These are phyloP conservation scores for Boechera retrofracta DNA, from an alignment of 345 rosid species.

Conservation along the genomic window DNA sequence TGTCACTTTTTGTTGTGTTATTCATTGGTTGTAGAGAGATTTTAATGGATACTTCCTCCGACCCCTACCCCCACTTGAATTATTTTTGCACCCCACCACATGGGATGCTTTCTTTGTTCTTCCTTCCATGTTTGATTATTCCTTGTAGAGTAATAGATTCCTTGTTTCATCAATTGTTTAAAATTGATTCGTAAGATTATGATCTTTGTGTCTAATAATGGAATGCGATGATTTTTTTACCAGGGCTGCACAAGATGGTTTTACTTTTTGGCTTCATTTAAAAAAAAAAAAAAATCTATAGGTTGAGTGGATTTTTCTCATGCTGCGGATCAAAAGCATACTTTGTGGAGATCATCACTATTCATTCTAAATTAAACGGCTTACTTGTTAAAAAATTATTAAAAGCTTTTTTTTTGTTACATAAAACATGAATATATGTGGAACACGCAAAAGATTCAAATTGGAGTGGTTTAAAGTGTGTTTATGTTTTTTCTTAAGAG, in stretches of 20 bases:
- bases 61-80: slow-evolving; percentile 3
- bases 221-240: neutral
- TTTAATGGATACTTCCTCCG: neutral
- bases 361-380: neutral
- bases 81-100: slow-evolving; percentile 35
- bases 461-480: too few species aligned
- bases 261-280: neutral
- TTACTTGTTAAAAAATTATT: too few species aligned
- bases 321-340: neutral
- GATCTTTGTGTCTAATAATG: neutral
- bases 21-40: neutral
- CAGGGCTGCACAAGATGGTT: neutral
- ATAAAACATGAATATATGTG: too few species aligned
- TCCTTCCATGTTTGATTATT: slow-evolving; percentile 37
- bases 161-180: slow-evolving; percentile 8
- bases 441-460: too few species aligned
- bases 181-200: neutral
- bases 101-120: slow-evolving; percentile 42
- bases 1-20: slow-evolving; percentile 1
- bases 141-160: neutral
- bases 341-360: neutral
- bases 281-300: too few species aligned
- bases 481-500: too few species aligned
- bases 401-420: too few species aligned
- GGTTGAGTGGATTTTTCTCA: neutral